Base-by-base conservation (phyloP, 345 rosid genomes). In the Gossypium turneri region DNA sequence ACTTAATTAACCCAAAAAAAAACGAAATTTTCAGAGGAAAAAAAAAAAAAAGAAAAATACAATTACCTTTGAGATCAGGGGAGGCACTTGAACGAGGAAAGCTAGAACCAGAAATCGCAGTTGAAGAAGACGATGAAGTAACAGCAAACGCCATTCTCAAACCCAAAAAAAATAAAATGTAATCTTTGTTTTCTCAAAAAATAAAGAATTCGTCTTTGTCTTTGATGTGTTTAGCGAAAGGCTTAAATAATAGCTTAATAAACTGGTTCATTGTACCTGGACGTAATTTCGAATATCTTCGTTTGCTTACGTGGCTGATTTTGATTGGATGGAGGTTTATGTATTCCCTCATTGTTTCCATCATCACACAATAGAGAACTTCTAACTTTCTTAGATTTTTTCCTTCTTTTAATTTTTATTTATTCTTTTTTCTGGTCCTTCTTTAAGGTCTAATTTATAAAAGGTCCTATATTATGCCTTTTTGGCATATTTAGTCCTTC, bases 191-290 rank as follows among this genome's bases (percentile, higher is more conserved):
- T 62, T 7, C 38, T 17, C 2, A 10, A 17, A 34, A 2, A 44
- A 44, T 11, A 11, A 43, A n/a, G 11, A 9, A 65, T 50, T 51
- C 65, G 38, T 41, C 20, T 50, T 50, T 50, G 38, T 22, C 1
- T 34, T 7, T 59, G 27, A 11, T 60, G 5, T 17, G 20, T 12
- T 20, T 47, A 12, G 16, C 24, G 51, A 5, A 8, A 65, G 53
- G 47, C 51, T 83, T 89, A 86, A 91, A 86, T 89, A 87, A 80
- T 12, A 17, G 61, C 78, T 59, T 43, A 6, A 20, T 22, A 2
- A 76, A 72, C 27, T 4, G 84, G 77, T 83, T 81, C 79, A 69
- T 81, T 84, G 96, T 81, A 91, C 83, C 92, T 86, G 63, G 92
- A 88, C 86, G 82, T 29, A 9, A 61, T 73, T 81, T 11, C 24